These are phyloP conservation scores for Achaetomiella virescens DNA, from an alignment of 495 filamentous ascomycete species.

Conservation along the genomic window DNA sequence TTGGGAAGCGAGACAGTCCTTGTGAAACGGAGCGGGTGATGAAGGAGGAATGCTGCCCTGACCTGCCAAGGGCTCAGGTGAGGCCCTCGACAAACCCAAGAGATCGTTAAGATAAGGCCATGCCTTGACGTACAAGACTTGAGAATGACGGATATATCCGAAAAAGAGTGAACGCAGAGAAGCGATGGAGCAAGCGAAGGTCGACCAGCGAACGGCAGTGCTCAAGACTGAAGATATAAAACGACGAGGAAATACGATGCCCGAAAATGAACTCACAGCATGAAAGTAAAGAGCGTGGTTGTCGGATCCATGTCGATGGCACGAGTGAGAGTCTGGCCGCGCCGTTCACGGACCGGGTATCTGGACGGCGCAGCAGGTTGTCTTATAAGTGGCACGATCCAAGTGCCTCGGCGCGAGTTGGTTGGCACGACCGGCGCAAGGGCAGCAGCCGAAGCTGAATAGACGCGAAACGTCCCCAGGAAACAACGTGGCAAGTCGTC, in stretches of 20 bases:
- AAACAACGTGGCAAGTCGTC: conserved; percentile 7
- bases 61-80: background rate
- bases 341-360: background rate
- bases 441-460: background rate
- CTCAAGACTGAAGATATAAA: conserved; percentile 22
- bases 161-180: conserved; percentile 11
- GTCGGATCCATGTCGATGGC: conserved; percentile 51
- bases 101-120: background rate
- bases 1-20: background rate
- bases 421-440: background rate
- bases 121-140: conserved; percentile 9
- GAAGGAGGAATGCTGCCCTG: background rate
- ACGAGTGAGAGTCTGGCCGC: conserved; percentile 16
- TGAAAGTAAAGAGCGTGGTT: conserved; percentile 71
- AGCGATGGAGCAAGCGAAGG: conserved; percentile 1
- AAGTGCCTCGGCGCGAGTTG: background rate
- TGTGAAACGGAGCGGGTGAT: background rate
- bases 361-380: conserved; percentile 1
- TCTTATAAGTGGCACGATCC: conserved; percentile 23
- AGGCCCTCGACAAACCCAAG: background rate
- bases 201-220: conserved; percentile 2
- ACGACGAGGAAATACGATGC: conserved; percentile 36
- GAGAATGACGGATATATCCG: conserved; percentile 7
- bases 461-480: background rate
- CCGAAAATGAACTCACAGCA: conserved; percentile 53